These are phyloP conservation scores for Coemansia sp. DNA, from an alignment of 192 early-diverging fungal genomes.

Conservation along the genomic window DNA sequence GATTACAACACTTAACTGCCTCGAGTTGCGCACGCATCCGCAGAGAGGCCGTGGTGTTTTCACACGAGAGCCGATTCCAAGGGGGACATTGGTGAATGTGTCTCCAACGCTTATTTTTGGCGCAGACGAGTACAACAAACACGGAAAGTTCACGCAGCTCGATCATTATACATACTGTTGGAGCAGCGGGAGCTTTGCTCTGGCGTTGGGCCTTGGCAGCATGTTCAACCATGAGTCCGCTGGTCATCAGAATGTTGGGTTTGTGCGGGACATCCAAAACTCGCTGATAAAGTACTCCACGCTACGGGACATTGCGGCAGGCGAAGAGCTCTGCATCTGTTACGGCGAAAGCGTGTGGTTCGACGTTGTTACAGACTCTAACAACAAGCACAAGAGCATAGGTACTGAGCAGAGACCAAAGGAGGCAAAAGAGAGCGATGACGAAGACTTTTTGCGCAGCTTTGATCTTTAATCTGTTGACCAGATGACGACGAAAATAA, in stretches of 20 bases:
- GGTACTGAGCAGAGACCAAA: not conserved
- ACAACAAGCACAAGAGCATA: not conserved
- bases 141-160: constrained; percentile 61
- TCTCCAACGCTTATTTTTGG: constrained; percentile 62
- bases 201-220: constrained; percentile 65
- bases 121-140: constrained; percentile 54
- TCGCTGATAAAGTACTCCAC: constrained; percentile 61
- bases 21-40: constrained; percentile 57
- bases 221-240: constrained; percentile 66
- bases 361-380: constrained; percentile 46
- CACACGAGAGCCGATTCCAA: constrained; percentile 35
- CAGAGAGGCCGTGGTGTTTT: constrained; percentile 63
- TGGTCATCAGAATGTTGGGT: constrained; percentile 60
- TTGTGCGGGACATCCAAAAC: constrained; percentile 58
- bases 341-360: constrained; percentile 70
- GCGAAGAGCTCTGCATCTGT: constrained; percentile 67
- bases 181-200: constrained; percentile 57
- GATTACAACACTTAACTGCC: constrained; percentile 26
- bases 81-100: constrained; percentile 57
- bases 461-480: constrained; percentile 1
- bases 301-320: constrained; percentile 52
- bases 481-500: not conserved
- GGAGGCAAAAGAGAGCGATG: not conserved
- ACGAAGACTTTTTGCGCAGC: constrained; percentile 1
- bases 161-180: constrained; percentile 71